These are phyloP conservation scores for Verticillium longisporum DNA, from an alignment of 2,329 filamentous ascomycete species.

Conservation along the genomic window DNA sequence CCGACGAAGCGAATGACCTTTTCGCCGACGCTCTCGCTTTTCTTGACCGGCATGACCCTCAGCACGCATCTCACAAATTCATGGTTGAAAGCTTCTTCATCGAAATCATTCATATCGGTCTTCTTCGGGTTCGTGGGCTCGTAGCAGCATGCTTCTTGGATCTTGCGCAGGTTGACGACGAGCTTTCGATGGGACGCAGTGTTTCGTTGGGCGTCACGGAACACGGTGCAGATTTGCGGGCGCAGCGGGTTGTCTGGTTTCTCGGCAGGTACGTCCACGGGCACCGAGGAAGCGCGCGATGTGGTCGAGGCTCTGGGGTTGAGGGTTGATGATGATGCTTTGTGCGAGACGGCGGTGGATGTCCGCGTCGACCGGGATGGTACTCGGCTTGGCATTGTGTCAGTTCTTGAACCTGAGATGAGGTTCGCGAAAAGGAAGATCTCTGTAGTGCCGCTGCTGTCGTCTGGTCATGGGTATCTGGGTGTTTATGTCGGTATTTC, in stretches of 20 bases:
- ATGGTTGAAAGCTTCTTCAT: slow-evolving; percentile 79
- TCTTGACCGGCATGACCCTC: slow-evolving; percentile 80
- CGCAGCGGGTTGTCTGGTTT: slow-evolving; percentile 64
- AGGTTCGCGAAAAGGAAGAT: neutral
- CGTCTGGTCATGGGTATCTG: neutral
- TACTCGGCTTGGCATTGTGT: slow-evolving; percentile 42
- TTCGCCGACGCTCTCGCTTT: slow-evolving; percentile 83
- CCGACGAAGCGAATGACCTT: slow-evolving; percentile 79
- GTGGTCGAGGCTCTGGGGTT: slow-evolving; percentile 35
- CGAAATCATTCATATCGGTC: slow-evolving; percentile 56
- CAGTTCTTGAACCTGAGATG: neutral
- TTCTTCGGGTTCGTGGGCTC: slow-evolving; percentile 49
- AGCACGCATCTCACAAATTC: slow-evolving; percentile 81
- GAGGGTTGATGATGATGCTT: slow-evolving; percentile 27
- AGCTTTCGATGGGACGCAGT: slow-evolving; percentile 88
- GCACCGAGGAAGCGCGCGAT: slow-evolving; percentile 38
- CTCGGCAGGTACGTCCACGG: slow-evolving; percentile 59
- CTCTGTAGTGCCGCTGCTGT: too few relatives aligned
- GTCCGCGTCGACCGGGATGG: slow-evolving; percentile 39
- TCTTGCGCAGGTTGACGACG: slow-evolving; percentile 77
- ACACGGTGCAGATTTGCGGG: slow-evolving; percentile 64
- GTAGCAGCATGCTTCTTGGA: slow-evolving; percentile 79
- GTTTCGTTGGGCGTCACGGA: slow-evolving; percentile 78
- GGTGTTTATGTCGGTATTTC: neutral
- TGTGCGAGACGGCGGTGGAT: slow-evolving; percentile 32